Percentiles rank a stretch among this genome's conserved stretches.
Evolutionary conservation across 495 filamentous ascomycete genomes (phyloP).

Genomic region (Darksidea phi): DNA sequence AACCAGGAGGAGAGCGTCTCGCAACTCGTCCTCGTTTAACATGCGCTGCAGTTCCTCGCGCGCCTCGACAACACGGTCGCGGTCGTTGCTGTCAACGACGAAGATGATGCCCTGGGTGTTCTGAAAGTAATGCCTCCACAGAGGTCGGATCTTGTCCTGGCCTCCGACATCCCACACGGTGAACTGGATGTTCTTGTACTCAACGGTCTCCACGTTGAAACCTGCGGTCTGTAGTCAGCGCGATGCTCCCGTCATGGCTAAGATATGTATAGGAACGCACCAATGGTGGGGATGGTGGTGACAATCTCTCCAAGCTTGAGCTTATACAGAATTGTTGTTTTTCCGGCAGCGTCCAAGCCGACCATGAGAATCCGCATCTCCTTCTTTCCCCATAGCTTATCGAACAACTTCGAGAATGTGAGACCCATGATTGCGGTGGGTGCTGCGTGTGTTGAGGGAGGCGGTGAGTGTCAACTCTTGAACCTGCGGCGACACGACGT

Average conservation of each 20-base stretch:
- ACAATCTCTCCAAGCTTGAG: slow-evolving; percentile 99
- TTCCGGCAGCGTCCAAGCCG: slow-evolving; percentile 97
- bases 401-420: slow-evolving; percentile 87
- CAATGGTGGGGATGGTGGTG: slow-evolving; percentile 98
- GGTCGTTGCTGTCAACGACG: slow-evolving; percentile 99
- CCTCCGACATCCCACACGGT: slow-evolving; percentile 99
- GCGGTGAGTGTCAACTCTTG: slow-evolving; percentile 35
- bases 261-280: slow-evolving; percentile 57
- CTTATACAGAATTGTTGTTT: slow-evolving; percentile 99
- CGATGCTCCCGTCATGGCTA: neutral
- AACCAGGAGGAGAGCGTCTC: slow-evolving; percentile 94
- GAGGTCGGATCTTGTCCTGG: slow-evolving; percentile 99
- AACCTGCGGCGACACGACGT: slow-evolving; percentile 20
- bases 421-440: slow-evolving; percentile 80
- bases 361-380: slow-evolving; percentile 99
- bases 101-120: slow-evolving; percentile 99
- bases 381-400: slow-evolving; percentile 96
- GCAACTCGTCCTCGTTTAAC: slow-evolving; percentile 99
- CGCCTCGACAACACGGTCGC: slow-evolving; percentile 97
- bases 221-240: slow-evolving; percentile 54
- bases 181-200: slow-evolving; percentile 99
- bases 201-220: slow-evolving; percentile 99
- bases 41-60: slow-evolving; percentile 99
- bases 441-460: slow-evolving; percentile 19
- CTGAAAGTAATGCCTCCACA: slow-evolving; percentile 99